phyloP scores from a whole-genome alignment of 768 basidiomycete species.

The Trichaptum fuscoviolaceum region DNA sequence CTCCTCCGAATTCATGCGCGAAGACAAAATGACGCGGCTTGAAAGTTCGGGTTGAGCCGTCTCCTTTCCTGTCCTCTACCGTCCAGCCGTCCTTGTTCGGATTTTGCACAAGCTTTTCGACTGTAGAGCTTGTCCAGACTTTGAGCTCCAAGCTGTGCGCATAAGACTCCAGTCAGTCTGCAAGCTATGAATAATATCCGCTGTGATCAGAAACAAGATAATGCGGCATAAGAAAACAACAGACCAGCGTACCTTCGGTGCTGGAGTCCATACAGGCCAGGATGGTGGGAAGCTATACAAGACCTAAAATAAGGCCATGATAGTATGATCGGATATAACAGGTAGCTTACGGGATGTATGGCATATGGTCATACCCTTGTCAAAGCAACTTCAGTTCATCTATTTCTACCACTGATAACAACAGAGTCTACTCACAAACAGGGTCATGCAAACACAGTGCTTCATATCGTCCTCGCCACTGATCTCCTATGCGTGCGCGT shows the following conservation, averaged over 20 bases:
- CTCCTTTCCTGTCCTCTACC: conserved; percentile 27
- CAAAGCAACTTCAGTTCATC: conserved; percentile 9
- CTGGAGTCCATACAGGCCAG: conserved; percentile 20
- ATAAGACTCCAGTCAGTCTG: conserved; percentile 35
- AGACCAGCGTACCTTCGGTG: conserved; percentile 17
- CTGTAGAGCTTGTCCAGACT: conserved; percentile 30
- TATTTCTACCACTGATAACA: not conserved
- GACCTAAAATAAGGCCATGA: not conserved
- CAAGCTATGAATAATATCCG: conserved; percentile 21
- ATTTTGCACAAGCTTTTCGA: not conserved
- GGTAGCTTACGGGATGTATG: conserved; percentile 16
- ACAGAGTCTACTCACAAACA: conserved; percentile 11
- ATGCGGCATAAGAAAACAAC: not conserved
- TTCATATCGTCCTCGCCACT: conserved; percentile 25
- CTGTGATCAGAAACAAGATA: not conserved
- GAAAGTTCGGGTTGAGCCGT: conserved; percentile 30
- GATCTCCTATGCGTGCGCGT: conserved; percentile 19
- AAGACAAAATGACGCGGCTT: conserved; percentile 31
- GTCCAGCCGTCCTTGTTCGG: conserved; percentile 16
- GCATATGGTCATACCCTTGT: conserved; percentile 40
- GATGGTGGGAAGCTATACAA: conserved; percentile 20
- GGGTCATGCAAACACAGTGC: conserved; percentile 26
- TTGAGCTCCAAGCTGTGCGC: conserved; percentile 36
- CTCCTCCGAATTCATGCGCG: conserved; percentile 36
- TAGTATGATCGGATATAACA: not conserved